A percentile compares a stretch with the other conserved stretches of the same genome.
Conservation (phyloP, 2,329 filamentous ascomycete genomes). For the Rachicladosporium sp. region DNA sequence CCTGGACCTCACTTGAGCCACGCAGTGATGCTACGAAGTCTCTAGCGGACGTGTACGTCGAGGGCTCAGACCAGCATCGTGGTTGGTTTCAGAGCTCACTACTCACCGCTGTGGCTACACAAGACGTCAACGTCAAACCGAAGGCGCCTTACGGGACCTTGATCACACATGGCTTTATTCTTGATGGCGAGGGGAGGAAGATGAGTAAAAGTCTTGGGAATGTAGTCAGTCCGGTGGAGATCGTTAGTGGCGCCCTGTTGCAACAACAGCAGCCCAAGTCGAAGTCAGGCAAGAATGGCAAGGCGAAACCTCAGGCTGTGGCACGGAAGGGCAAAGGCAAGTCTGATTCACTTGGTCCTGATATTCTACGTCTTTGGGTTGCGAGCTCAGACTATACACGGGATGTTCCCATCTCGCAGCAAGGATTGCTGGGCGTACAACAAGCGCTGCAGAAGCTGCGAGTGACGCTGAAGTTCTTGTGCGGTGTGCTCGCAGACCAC, state of each 20-base stretch:
- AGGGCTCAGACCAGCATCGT: constrained; percentile 90
- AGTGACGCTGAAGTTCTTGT: constrained; percentile 78
- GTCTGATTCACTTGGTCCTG: constrained; percentile 51
- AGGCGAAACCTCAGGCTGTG: constrained; percentile 8
- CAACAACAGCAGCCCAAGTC: constrained; percentile 57
- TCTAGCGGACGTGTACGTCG: constrained; percentile 74
- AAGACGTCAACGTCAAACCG: constrained; percentile 29
- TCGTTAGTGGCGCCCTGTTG: constrained; percentile 72
- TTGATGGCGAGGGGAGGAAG: constrained; percentile 83
- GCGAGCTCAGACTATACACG: constrained; percentile 84
- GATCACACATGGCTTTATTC: constrained; percentile 91
- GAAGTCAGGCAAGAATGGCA: constrained; percentile 31
- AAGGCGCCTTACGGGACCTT: constrained; percentile 70
- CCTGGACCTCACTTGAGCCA: constrained; percentile 54
- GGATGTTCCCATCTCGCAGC: constrained; percentile 71
- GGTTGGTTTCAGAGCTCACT: constrained; percentile 98
- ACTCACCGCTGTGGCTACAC: constrained; percentile 66
- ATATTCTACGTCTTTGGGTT: constrained; percentile 81
- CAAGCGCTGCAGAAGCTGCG: constrained; percentile 73
- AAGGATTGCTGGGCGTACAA: constrained; percentile 65
- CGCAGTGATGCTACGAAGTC: constrained; percentile 24
- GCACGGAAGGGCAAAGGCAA: constrained; percentile 6
- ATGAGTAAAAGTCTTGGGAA: constrained; percentile 98
- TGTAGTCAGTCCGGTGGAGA: constrained; percentile 63
- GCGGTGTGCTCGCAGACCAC: constrained; percentile 48